phyloP scores from a whole-genome alignment of 2,329 filamentous ascomycete genomes.

The Phaeosphaeriaceae sp. region DNA sequence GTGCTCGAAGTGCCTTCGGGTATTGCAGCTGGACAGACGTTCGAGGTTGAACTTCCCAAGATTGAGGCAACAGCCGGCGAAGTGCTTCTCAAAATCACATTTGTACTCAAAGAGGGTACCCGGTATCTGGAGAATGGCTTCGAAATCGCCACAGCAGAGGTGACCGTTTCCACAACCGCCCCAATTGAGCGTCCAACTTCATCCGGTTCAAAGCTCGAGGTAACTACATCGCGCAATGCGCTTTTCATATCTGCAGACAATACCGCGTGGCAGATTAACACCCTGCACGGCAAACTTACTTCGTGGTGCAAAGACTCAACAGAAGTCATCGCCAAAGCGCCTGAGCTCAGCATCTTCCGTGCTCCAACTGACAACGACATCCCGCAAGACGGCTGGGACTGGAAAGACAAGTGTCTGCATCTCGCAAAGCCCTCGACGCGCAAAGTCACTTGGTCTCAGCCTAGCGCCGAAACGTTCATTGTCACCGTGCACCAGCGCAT shows the following conservation, averaged over 20 bases:
- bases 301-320: conserved; percentile 38
- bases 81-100: conserved; percentile 32
- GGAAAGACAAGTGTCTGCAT: conserved; percentile 52
- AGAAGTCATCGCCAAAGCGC: conserved; percentile 40
- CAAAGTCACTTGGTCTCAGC: conserved; percentile 47
- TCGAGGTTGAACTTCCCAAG: conserved; percentile 33
- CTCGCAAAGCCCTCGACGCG: conserved; percentile 34
- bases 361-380: conserved; percentile 71
- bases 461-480: conserved; percentile 31
- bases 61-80: conserved; percentile 18
- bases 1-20: conserved; percentile 32
- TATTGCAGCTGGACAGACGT: conserved; percentile 33
- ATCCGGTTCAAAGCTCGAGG: conserved; percentile 52
- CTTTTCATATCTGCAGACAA: conserved; percentile 27
- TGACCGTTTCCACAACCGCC: conserved; percentile 23
- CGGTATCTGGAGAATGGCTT: conserved; percentile 43
- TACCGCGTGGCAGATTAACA: conserved; percentile 58
- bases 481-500: conserved; percentile 58
- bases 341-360: conserved; percentile 65
- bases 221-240: conserved; percentile 24
- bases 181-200: conserved; percentile 31
- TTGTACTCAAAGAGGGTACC: conserved; percentile 42
- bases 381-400: conserved; percentile 62
- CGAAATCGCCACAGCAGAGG: conserved; percentile 46
- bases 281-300: conserved; percentile 60